A percentile compares a stretch with the other conserved stretches of the same genome.
These are phyloP conservation scores for Bruguiera parviflora DNA, from an alignment of 345 rosid species.

Conservation along the genomic window DNA sequence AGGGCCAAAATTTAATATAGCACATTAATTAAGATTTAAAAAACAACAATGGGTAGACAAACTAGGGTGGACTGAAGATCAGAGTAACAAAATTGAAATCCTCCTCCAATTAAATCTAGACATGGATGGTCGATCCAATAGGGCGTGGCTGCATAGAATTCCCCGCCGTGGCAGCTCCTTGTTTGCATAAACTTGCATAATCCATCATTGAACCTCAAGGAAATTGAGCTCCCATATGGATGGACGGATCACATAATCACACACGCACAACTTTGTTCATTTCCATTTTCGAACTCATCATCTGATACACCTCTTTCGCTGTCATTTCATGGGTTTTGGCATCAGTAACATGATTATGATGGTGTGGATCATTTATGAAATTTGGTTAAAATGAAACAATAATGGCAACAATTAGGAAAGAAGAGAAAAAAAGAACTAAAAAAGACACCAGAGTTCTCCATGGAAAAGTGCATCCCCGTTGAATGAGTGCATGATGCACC, in stretches of 20 bases:
- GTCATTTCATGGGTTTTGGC: slow-evolving; percentile 25
- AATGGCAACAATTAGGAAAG: neutral
- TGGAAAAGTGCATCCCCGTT: neutral
- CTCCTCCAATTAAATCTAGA: slow-evolving; percentile 30
- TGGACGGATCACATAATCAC: slow-evolving; percentile 46
- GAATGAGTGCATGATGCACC: neutral
- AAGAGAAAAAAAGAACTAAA: neutral
- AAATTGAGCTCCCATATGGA: neutral
- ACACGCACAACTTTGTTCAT: slow-evolving; percentile 58
- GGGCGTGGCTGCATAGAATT: slow-evolving; percentile 14
- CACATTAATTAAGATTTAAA: slow-evolving; percentile 1
- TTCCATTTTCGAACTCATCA: slow-evolving; percentile 52
- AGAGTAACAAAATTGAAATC: slow-evolving; percentile 46
- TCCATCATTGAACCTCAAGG: neutral
- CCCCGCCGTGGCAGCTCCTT: slow-evolving; percentile 12
- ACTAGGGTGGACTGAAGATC: slow-evolving; percentile 20
- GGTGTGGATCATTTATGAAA: too few relatives aligned
- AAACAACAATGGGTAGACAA: slow-evolving; percentile 17
- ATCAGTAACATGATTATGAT: slow-evolving; percentile 8
- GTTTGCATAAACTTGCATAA: slow-evolving; percentile 14
- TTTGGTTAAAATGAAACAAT: too few relatives aligned
- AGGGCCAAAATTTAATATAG: slow-evolving; percentile 8
- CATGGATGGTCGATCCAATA: slow-evolving; percentile 33
- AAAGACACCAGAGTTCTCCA: neutral
- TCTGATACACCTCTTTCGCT: slow-evolving; percentile 61